Evolutionary conservation across 768 basidiomycete genomes (phyloP).

Genomic region (Lepiota brunneoincarnata): DNA sequence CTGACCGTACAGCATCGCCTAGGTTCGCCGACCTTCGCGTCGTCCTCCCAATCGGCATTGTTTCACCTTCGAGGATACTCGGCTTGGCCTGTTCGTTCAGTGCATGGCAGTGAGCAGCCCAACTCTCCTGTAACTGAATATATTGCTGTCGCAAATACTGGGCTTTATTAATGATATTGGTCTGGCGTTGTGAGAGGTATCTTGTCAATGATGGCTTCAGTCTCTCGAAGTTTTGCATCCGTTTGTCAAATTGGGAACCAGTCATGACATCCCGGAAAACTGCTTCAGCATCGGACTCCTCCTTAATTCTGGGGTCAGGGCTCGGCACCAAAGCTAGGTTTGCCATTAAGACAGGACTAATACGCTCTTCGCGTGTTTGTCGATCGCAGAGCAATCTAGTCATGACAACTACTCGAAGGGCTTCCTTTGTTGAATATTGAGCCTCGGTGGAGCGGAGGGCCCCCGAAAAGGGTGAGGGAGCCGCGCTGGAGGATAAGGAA

Average conservation of each 20-base stretch:
- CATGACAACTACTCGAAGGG: conserved; percentile 60
- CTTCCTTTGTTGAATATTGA: conserved; percentile 52
- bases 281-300: conserved; percentile 33
- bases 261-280: conserved; percentile 47
- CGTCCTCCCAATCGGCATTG: conserved; percentile 49
- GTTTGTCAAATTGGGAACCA: conserved; percentile 30
- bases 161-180: conserved; percentile 50
- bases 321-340: conserved; percentile 47
- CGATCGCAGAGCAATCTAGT: conserved; percentile 57
- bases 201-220: conserved; percentile 49
- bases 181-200: conserved; percentile 53
- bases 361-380: conserved; percentile 59
- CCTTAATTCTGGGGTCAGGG: conserved; percentile 24
- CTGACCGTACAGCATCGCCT: conserved; percentile 90
- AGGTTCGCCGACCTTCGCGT: conserved; percentile 74
- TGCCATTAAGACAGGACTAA: conserved; percentile 59
- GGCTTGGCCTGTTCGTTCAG: conserved; percentile 59
- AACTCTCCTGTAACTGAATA: conserved; percentile 61
- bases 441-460: conserved; percentile 37
- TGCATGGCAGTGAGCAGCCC: conserved; percentile 67
- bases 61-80: conserved; percentile 33
- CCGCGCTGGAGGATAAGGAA: not conserved
- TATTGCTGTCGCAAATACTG: conserved; percentile 64
- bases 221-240: conserved; percentile 34
- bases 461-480: not conserved